Evolutionary conservation across 2,329 filamentous ascomycete genomes (phyloP).

Genomic region (Fusarium irregulare): DNA sequence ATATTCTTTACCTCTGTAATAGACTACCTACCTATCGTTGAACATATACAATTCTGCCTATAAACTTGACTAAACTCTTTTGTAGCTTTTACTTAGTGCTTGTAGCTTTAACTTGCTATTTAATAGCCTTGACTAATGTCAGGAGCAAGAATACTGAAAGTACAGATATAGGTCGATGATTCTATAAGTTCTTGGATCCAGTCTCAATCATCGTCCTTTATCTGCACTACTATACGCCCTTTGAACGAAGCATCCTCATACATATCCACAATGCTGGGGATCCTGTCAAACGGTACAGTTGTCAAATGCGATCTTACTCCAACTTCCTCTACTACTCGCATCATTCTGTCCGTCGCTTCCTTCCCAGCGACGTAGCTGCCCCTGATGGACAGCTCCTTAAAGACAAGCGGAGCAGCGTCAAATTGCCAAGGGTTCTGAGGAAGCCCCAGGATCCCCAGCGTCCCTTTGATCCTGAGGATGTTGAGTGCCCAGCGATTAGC

Average conservation of each 20-base stretch:
- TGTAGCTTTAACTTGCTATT: not conserved
- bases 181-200: not conserved
- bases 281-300: not conserved
- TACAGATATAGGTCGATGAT: not conserved
- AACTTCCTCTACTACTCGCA: constrained; percentile 5
- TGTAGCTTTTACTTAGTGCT: not conserved
- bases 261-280: constrained; percentile 4
- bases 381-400: constrained; percentile 3
- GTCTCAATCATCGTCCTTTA: not conserved
- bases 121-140: not conserved
- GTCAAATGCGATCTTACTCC: constrained; percentile 17
- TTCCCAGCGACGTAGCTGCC: constrained; percentile 7
- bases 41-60: not conserved
- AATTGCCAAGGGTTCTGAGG: constrained; percentile 8
- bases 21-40: not conserved
- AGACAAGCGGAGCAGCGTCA: constrained; percentile 11
- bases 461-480: constrained; percentile 5
- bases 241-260: constrained; percentile 15
- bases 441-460: constrained; percentile 2
- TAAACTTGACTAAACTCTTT: not conserved
- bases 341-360: constrained; percentile 7
- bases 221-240: constrained; percentile 9
- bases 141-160: not conserved
- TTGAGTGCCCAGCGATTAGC: constrained; percentile 16
- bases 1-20: not conserved